Evolutionary conservation across 306 rosid species (phyloP).

Genomic region (Ceratonia siliqua): DNA sequence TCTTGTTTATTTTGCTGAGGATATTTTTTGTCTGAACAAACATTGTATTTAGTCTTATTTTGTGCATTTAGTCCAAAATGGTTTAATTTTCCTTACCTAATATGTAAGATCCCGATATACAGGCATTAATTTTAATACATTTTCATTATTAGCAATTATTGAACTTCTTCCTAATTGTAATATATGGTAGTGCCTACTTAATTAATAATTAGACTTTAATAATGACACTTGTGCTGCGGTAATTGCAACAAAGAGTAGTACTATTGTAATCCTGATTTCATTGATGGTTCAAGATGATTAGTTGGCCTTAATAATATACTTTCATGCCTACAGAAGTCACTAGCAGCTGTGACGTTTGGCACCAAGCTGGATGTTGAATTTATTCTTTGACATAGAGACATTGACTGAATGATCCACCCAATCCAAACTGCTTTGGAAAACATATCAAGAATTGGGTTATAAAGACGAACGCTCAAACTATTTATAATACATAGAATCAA

Average conservation of each 20-base stretch:
- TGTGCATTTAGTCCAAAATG: constrained; percentile 24
- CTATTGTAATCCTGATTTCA: constrained; percentile 1
- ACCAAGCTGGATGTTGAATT: background rate
- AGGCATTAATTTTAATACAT: constrained; percentile 27
- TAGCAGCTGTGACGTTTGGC: background rate
- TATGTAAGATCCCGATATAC: constrained; percentile 31
- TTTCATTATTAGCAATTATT: constrained; percentile 22
- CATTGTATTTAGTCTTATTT: constrained; percentile 34
- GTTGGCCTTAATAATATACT: background rate
- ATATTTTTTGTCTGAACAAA: constrained; percentile 24
- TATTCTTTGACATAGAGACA: background rate
- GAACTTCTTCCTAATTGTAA: constrained; percentile 3
- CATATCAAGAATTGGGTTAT: background rate
- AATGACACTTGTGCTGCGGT: background rate
- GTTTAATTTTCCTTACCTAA: constrained; percentile 11
- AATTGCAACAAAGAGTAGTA: background rate
- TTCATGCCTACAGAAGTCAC: background rate
- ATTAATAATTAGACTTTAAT: background rate
- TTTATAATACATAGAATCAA: background rate
- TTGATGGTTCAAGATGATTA: background rate
- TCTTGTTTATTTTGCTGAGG: background rate
- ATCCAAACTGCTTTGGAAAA: background rate
- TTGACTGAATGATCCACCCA: background rate
- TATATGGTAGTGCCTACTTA: constrained; percentile 1
- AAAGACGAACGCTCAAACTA: background rate